Evolutionary conservation across 148 eudicot genomes (phyloP), one percentile per base, ranked within the genome.

Genomic region (Spergularia bocconei): DNA sequence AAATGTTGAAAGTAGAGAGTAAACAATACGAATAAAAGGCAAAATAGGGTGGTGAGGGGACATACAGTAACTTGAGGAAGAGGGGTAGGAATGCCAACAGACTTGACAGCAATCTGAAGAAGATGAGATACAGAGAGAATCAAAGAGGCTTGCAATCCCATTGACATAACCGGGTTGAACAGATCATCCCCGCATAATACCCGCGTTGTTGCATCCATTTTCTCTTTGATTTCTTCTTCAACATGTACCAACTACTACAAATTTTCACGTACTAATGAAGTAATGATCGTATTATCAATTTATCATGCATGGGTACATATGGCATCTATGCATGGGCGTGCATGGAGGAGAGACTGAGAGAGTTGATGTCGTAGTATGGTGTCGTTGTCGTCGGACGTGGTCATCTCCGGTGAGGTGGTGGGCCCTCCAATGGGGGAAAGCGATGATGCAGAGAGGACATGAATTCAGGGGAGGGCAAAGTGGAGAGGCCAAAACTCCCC

Each of bases 41-140:
- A n/a, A n/a, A 8, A 55, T 4, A 15, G 79, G 75, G 75, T 7
- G 11, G 33, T 29, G 2, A 33, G 13, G 14, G 39, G 79, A 91
- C 98, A 82, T 87, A 94, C 97, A 85, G 91, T 90, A 78, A 95
- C 87, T 71, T 95, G 98, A 77, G 97, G 93, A 58, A 92, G 72
- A 64, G 98, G 97, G 2, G 86, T 86, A n/a, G 98, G 93, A 66
- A 87, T 89, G 57, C 98, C 97, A 33, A 90, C 65, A 25, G 93
- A 92, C 82, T 86, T 90, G 59, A 92, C 86, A 53, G 80, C 80
- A 79, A 95, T 80, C 65, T 92, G 97, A 80, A 90, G 87, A 64
- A 86, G 71, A 74, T 95, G 98, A 10, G 96, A 90, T 36, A 95
- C 79, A 6, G 92, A 93, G 53, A 95, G 86, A 70, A 92, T 85